Evolutionary conservation across 495 filamentous ascomycete genomes (phyloP), one percentile per base, ranked within the genome.

Genomic region (Venustampulla echinocandica): DNA sequence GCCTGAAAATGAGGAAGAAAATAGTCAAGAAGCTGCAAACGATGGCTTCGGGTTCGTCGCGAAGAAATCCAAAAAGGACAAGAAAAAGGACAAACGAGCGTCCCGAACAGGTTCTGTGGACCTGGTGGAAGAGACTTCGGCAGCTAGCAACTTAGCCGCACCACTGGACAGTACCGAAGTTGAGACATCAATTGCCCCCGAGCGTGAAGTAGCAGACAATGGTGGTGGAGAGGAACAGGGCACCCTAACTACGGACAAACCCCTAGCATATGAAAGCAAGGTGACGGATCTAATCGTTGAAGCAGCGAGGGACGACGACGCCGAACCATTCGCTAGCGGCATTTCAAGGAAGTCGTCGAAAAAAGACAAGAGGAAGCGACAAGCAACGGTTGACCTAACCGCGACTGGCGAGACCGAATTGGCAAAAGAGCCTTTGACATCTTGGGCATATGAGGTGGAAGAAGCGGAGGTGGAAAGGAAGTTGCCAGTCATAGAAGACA

Each of bases 341-440:
- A 28, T 59, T 34, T 56, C 52, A 32, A 52, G 41, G 20, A 56
- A 53, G 32, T 15, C 30, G 46, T 56, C 42, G 20, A 54, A 53
- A 46, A 50, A 56, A 39, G 51, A 56, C 23, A 63, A 57, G 53
- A 57, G 59, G 46, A 58, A 63, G 43, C 50, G 56, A 44, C 53
- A 58, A 53, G 18, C 55, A 10, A 58, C 55, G 4, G 34, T 44
- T 13, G 47, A 48, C 43, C 19, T 22, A 2, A 38, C 13, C 15
- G 28, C 24, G 3, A 39, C 13, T 30, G 44, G 46, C 15, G 33
- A 17, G 10, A 9, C 21, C 25, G 23, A 9, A 13, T 2, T 42
- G 17, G 20, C 56, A 1, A 42, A 35, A 13, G 14, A 30, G 3
- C 47, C 50, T 14, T 17, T 51, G 15, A 59, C 49, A 4, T 52